phyloP scores from a whole-genome alignment of 1,284 basidiomycete species.

The Cryptococcus amylolentus region DNA sequence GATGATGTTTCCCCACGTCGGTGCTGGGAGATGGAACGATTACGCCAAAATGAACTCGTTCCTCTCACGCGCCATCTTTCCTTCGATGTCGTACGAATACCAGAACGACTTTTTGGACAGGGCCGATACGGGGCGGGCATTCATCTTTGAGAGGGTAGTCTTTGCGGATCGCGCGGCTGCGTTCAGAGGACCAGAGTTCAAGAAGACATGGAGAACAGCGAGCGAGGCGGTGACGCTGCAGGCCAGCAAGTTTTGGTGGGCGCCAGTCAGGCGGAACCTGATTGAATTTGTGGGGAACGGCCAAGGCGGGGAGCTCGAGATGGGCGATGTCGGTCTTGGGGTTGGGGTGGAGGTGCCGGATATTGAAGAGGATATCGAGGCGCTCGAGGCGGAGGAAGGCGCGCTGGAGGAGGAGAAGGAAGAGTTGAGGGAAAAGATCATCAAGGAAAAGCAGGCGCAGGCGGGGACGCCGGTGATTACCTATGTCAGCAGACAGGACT shows the following conservation, averaged over 20 bases:
- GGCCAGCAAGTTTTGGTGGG: constrained; percentile 76
- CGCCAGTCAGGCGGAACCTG: constrained; percentile 66
- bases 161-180: constrained; percentile 77
- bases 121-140: constrained; percentile 61
- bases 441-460: constrained; percentile 20
- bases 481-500: constrained; percentile 77
- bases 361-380: constrained; percentile 23
- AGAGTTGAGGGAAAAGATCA: constrained; percentile 16
- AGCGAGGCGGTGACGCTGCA: constrained; percentile 68
- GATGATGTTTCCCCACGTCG: constrained; percentile 68
- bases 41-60: constrained; percentile 66
- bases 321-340: constrained; percentile 17
- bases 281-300: constrained; percentile 64
- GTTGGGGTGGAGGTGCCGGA: constrained; percentile 16
- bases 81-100: constrained; percentile 59
- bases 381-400: constrained; percentile 30
- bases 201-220: constrained; percentile 68
- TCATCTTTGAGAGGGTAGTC: constrained; percentile 76
- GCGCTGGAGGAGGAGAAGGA: constrained; percentile 24
- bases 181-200: constrained; percentile 65
- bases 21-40: constrained; percentile 76
- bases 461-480: constrained; percentile 64
- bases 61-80: constrained; percentile 71
- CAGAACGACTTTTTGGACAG: constrained; percentile 59
- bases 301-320: constrained; percentile 38